Percentiles rank a stretch among this genome's conserved stretches.
phyloP scores from a whole-genome alignment of 257 asterid genomes.

The Gentiana straminea region DNA sequence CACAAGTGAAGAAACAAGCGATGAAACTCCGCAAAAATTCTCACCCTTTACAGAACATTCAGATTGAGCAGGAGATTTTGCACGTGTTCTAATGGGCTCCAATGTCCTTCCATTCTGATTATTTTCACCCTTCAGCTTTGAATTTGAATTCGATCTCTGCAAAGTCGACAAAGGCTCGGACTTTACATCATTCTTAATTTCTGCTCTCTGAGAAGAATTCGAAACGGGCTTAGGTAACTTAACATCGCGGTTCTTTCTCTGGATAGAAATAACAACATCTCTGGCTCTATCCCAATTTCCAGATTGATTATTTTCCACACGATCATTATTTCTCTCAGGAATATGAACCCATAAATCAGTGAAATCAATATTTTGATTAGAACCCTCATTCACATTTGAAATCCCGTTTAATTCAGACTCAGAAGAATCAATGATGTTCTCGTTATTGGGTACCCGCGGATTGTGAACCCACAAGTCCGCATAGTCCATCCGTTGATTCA shows the following conservation, averaged over 20 bases:
- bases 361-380: constrained; percentile 13
- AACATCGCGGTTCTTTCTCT: constrained; percentile 4
- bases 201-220: constrained; percentile 8
- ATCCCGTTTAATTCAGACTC: background rate
- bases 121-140: constrained; percentile 2
- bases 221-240: background rate
- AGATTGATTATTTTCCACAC: constrained; percentile 5
- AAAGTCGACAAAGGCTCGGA: constrained; percentile 10
- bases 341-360: constrained; percentile 63
- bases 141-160: constrained; percentile 3
- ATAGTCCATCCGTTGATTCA: constrained; percentile 4
- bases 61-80: constrained; percentile 9
- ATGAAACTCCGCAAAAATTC: constrained; percentile 52
- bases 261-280: constrained; percentile 11
- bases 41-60: constrained; percentile 22
- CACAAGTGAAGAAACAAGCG: constrained; percentile 70
- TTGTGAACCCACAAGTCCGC: constrained; percentile 20
- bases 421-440: constrained; percentile 3
- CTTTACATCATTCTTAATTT: constrained; percentile 12
- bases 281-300: constrained; percentile 29
- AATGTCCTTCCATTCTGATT: background rate
- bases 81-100: constrained; percentile 7
- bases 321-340: constrained; percentile 24
- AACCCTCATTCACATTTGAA: constrained; percentile 8
- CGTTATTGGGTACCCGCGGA: constrained; percentile 6